A percentile compares a stretch with the other conserved stretches of the same genome.
phyloP scores from a whole-genome alignment of 495 filamentous ascomycete genomes.

The Gamarada debralockiae region DNA sequence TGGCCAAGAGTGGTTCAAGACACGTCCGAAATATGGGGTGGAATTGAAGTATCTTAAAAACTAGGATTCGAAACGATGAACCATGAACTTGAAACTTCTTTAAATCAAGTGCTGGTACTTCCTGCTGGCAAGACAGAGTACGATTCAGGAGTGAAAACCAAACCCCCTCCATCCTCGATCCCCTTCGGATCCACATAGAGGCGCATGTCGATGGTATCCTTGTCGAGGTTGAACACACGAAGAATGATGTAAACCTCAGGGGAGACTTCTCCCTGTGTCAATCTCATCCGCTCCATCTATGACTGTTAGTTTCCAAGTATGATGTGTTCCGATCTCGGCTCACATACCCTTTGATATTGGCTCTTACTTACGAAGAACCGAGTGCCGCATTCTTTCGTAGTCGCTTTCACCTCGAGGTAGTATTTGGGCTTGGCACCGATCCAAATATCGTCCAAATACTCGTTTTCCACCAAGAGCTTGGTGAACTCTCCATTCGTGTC shows the following conservation, averaged over 20 bases:
- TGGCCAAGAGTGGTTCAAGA: no score
- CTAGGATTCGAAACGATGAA: no score
- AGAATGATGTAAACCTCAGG: conserved; percentile 35
- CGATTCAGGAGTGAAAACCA: conserved; percentile 5
- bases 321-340: background rate
- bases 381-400: conserved; percentile 29
- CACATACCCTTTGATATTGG: conserved; percentile 34
- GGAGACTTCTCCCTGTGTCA: background rate
- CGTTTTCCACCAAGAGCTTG: conserved; percentile 28
- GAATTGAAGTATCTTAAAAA: no score
- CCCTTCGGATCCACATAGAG: conserved; percentile 34
- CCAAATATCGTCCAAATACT: conserved; percentile 30
- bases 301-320: background rate
- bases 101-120: background rate
- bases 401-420: conserved; percentile 45
- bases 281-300: conserved; percentile 12
- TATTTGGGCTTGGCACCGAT: conserved; percentile 26
- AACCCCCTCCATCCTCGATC: background rate
- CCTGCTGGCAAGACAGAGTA: conserved; percentile 4
- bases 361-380: conserved; percentile 40
- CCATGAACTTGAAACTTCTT: no score
- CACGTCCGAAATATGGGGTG: no score
- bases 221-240: conserved; percentile 35
- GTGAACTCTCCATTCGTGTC: conserved; percentile 33
- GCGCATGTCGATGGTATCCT: conserved; percentile 27